These are phyloP conservation scores for Echeveria elegans DNA, from an alignment of 164 flowering plant species.

Conservation along the genomic window DNA sequence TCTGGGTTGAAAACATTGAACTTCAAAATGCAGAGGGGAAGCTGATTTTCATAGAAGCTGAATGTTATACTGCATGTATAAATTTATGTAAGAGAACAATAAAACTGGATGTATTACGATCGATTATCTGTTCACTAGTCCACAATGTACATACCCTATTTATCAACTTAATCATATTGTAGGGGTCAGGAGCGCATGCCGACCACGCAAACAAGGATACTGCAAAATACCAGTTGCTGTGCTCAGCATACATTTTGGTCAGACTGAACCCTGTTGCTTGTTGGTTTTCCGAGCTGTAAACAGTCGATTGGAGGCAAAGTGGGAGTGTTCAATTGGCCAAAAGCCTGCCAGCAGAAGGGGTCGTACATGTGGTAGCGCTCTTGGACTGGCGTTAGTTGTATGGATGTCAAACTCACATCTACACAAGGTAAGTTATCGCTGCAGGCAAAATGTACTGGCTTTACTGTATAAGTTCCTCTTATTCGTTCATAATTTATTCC, in stretches of 20 bases:
- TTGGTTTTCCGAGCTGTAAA: constrained; percentile 72
- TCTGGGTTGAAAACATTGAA: too few relatives aligned
- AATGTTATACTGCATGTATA: too few relatives aligned
- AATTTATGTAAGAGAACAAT: too few relatives aligned
- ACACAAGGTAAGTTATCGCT: constrained; percentile 56
- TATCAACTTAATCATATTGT: constrained; percentile 26
- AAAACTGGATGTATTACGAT: too few relatives aligned
- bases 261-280: constrained; percentile 52
- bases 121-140: not conserved
- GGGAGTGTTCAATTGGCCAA: constrained; percentile 68
- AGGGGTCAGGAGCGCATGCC: constrained; percentile 49
- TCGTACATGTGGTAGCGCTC: constrained; percentile 39
- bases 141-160: not conserved
- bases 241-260: constrained; percentile 55
- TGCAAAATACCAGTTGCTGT: constrained; percentile 8
- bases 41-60: too few relatives aligned
- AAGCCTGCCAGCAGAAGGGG: constrained; percentile 90
- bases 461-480: constrained; percentile 65
- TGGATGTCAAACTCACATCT: constrained; percentile 38
- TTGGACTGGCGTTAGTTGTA: constrained; percentile 44
- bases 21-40: too few relatives aligned
- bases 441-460: constrained; percentile 69
- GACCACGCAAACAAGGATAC: constrained; percentile 40
- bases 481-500: constrained; percentile 52
- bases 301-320: constrained; percentile 80